A percentile compares a stretch with the other conserved stretches of the same genome.
Conservation (phyloP, 2,329 filamentous ascomycete genomes). For the Diaporthe nobilis region DNA sequence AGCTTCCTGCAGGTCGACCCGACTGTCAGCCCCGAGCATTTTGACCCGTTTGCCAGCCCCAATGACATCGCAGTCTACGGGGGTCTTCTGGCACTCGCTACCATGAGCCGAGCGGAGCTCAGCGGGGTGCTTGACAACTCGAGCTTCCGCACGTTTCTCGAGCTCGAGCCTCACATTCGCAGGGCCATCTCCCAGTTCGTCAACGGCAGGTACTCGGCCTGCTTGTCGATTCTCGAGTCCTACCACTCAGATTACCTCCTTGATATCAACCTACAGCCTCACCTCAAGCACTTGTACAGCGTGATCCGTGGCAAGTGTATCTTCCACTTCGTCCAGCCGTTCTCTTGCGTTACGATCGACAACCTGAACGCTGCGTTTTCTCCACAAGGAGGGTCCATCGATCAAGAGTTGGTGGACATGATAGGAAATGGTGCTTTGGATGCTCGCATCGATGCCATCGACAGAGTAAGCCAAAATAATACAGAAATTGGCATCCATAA, state of each 20-base stretch:
- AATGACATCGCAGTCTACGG: slow-evolving; percentile 96
- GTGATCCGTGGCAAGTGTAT: slow-evolving; percentile 92
- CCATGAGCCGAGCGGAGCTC: slow-evolving; percentile 85
- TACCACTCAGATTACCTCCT: slow-evolving; percentile 91
- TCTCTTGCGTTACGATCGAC: slow-evolving; percentile 86
- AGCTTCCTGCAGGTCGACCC: slow-evolving; percentile 77
- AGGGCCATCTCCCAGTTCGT: slow-evolving; percentile 92
- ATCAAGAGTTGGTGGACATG: slow-evolving; percentile 82
- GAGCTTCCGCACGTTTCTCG: slow-evolving; percentile 87
- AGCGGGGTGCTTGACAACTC: slow-evolving; percentile 82
- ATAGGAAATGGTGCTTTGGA: slow-evolving; percentile 80
- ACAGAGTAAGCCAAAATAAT: slow-evolving; percentile 66
- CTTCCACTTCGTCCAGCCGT: slow-evolving; percentile 91
- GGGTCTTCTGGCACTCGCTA: slow-evolving; percentile 89
- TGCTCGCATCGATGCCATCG: slow-evolving; percentile 87
- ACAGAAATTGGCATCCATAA: not conserved
- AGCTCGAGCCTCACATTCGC: slow-evolving; percentile 93
- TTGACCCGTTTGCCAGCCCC: slow-evolving; percentile 80
- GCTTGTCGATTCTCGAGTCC: slow-evolving; percentile 84
- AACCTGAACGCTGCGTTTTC: slow-evolving; percentile 85
- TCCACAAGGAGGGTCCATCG: slow-evolving; percentile 71
- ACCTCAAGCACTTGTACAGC: slow-evolving; percentile 79
- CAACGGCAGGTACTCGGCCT: slow-evolving; percentile 88
- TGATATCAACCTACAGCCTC: slow-evolving; percentile 85
- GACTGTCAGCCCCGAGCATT: slow-evolving; percentile 63